Evolutionary conservation across 176 grass and related monocot species (phyloP).

Genomic region (Ampelocalamus luodianensis): DNA sequence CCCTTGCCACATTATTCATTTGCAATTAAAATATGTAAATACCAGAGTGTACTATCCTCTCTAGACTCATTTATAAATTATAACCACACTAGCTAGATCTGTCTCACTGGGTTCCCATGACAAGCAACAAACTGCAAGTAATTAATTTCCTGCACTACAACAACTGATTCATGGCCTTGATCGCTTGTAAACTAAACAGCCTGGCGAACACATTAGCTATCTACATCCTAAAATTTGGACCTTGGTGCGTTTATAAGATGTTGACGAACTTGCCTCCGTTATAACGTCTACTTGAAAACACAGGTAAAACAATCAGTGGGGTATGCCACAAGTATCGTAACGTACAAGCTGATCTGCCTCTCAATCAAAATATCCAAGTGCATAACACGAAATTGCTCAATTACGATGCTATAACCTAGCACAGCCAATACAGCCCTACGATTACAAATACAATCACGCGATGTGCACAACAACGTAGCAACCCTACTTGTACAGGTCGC

Average conservation of each 20-base stretch:
- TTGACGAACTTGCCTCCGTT: not conserved
- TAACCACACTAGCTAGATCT: not conserved
- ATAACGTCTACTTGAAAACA: constrained; percentile 24
- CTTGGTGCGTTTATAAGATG: not conserved
- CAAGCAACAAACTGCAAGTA: not conserved
- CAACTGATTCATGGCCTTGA: not conserved
- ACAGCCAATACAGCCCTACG: not conserved
- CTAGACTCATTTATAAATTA: constrained; percentile 13
- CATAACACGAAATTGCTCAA: not conserved
- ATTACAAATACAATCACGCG: not conserved
- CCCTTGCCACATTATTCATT: not conserved
- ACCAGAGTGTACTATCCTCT: not conserved
- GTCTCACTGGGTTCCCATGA: not conserved
- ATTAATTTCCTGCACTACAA: not conserved
- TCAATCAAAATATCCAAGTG: constrained; percentile 1
- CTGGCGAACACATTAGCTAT: no score
- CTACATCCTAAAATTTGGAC: not conserved
- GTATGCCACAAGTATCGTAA: not conserved
- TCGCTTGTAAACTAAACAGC: not conserved
- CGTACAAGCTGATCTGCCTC: not conserved
- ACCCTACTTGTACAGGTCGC: not conserved
- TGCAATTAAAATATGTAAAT: constrained; percentile 26
- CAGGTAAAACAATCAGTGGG: constrained; percentile 1
- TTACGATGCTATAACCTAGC: not conserved
- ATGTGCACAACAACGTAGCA: not conserved